Base-by-base conservation (phyloP, 805 yeast species). In the Metschnikowia lunata region DNA sequence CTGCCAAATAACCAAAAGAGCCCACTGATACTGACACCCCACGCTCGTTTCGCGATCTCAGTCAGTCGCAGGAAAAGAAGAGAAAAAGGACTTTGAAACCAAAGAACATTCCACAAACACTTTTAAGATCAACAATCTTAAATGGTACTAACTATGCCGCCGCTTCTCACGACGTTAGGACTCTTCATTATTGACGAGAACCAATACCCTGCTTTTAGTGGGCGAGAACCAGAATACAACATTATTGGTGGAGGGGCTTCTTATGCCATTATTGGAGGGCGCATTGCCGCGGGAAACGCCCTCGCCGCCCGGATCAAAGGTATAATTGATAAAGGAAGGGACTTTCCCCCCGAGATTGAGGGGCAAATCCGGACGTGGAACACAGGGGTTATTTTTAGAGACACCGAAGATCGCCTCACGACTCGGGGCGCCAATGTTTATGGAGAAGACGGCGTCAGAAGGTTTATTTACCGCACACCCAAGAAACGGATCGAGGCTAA, bases 231-330 rank as follows among this genome's bases (percentile, higher is more conserved):
- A 23, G 70, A 67, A 51, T 60, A 55, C 49, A 61, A 86, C 58
- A 72, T 90, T 7, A 71, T 87, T 37, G 98, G 98, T 0, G 98
- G 98, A 2, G 98, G 90, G 2, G 97, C 95, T 0, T 78, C 91
- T 0, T 90, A 76, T 60, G 89, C 89, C 1, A 76, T 82, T 1
- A 66, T 85, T 12, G 97, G 97, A 0, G 81, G 88, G 0, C 67
- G 90, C 23, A 68, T 86, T 39, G 68, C 80, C 1, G 57, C 77
- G 8, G 74, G 78, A 0, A 45, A 56, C 0, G 49, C 49, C 0
- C 46, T 61, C 15, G 65, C 78, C 0, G 34, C 50, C 4, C 57
- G 57, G 7, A 71, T 82, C n/a, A 74, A 82, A 2, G 85, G 90
- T 67, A 77, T 90, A 9, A 74, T 89, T 1, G 97, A 90, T 58